A percentile compares a stretch with the other conserved stretches of the same genome.
Conservation (phyloP, 257 asterid genomes). For the Hygrophila difformis region DNA sequence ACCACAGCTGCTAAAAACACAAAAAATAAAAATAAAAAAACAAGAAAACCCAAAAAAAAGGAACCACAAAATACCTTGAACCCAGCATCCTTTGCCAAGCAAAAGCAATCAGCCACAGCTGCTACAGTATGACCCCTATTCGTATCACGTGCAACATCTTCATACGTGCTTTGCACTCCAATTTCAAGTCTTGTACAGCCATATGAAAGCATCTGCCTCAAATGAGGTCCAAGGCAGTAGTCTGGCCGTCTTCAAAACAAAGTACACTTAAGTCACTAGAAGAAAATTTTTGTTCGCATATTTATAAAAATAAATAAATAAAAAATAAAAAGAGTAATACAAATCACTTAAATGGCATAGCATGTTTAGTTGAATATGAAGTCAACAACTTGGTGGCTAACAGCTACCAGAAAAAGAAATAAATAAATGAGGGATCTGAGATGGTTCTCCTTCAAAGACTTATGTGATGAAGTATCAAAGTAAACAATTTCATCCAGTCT, state of each 20-base stretch:
- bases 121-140: conserved; percentile 98
- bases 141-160: conserved; percentile 98
- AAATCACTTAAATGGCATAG: too few species aligned
- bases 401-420: too few species aligned
- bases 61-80: conserved; percentile 56
- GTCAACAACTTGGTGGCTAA: too few species aligned
- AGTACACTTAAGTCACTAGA: conserved; percentile 16
- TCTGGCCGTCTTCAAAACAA: conserved; percentile 66
- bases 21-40: conserved; percentile 1
- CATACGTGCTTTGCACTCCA: conserved; percentile 98
- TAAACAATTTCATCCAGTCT: too few species aligned
- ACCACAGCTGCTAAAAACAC: too few species aligned
- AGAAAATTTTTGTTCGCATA: conserved; percentile 3
- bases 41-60: not conserved
- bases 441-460: too few species aligned
- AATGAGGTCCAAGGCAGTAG: conserved; percentile 97
- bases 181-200: conserved; percentile 97
- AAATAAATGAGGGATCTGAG: too few species aligned
- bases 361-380: too few species aligned
- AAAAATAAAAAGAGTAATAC: too few species aligned
- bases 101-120: conserved; percentile 99
- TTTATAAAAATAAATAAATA: too few species aligned
- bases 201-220: conserved; percentile 95
- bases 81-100: conserved; percentile 98
- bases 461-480: too few species aligned